A percentile compares a stretch with the other conserved stretches of the same genome.
phyloP scores from a whole-genome alignment of 1,284 basidiomycete genomes.

The Ceratobasidium sp. region DNA sequence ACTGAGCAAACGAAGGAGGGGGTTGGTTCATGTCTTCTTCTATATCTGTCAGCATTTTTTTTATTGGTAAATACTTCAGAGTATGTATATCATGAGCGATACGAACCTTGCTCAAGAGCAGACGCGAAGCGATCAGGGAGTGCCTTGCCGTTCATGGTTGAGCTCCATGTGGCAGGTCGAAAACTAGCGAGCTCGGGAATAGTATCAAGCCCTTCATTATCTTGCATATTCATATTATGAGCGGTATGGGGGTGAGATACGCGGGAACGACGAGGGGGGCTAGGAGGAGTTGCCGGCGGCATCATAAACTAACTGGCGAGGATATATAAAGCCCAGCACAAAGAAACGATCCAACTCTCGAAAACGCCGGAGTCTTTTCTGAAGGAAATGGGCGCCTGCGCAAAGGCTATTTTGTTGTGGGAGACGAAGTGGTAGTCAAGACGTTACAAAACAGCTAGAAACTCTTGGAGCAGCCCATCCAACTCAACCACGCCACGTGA shows the following conservation, averaged over 20 bases:
- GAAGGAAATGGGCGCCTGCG: not conserved
- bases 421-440: not conserved
- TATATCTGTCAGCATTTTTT: not conserved
- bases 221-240: conserved; percentile 14
- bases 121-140: not conserved
- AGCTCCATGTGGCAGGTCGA: conserved; percentile 1
- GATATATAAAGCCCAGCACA: not conserved
- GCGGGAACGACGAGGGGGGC: conserved; percentile 12
- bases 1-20: conserved; percentile 64
- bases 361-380: not conserved
- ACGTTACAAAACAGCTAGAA: no score
- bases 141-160: not conserved
- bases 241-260: conserved; percentile 30
- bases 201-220: conserved; percentile 16
- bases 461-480: not conserved
- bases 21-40: conserved; percentile 20
- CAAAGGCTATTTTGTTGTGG: not conserved
- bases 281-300: conserved; percentile 8
- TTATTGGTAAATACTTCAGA: not conserved
- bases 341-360: not conserved
- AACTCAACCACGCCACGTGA: conserved; percentile 32
- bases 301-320: not conserved
- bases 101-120: conserved; percentile 14
- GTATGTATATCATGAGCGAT: not conserved
- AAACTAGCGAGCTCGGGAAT: conserved; percentile 16